Base-by-base conservation (phyloP, 2,329 filamentous ascomycete genomes). In the Neoarthrinium moseri region DNA sequence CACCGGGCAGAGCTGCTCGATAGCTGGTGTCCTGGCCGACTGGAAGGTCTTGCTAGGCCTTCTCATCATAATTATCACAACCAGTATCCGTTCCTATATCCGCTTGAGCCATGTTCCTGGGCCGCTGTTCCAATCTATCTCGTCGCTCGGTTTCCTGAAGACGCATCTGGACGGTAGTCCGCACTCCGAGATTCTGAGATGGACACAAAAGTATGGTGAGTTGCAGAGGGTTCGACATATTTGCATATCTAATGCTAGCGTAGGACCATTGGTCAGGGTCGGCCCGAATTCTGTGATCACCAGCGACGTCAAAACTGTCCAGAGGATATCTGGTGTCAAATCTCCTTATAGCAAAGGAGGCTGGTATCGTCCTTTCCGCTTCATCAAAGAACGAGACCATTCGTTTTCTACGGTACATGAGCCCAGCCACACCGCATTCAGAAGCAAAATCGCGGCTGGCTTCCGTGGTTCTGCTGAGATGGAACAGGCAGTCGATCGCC, bases 221-320 rank as follows among this genome's bases (percentile, higher is more conserved):
- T 45, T 7, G 4, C 20, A 26, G 6, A 12, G 5, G 10, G 13
- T 10, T 6, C 11, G 8, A 21, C 13, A 13, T 20, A 2, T 5
- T 4, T 12, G 4, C 5, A 36, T 13, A n/a, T n/a, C 15, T 43
- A 10, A 23, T 12, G 11, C 13, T 18, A 26, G 17, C 23, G 22
- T 17, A 50, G 44, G 48, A 7, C 34, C 44, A 5, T 22, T 50
- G 17, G 39, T 50, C 22, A 39, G 48, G n/a, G 46, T 47, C 15
- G 47, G 47, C 6, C 47, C 47, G 15, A 44, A 47, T n/a, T 33
- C 39, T n/a, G 43, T 50, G 22, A 43, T 50, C 24, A 47, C 47
- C 11, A 50, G 42, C 15, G 47, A 50, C 29, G 43, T 43, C 12
- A 42, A 38, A 34, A 32, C 24, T 6, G 29, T 27, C 6, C 47